phyloP scores from a whole-genome alignment of 2,329 filamentous ascomycete genomes.

The Pseudocercospora fuligena region DNA sequence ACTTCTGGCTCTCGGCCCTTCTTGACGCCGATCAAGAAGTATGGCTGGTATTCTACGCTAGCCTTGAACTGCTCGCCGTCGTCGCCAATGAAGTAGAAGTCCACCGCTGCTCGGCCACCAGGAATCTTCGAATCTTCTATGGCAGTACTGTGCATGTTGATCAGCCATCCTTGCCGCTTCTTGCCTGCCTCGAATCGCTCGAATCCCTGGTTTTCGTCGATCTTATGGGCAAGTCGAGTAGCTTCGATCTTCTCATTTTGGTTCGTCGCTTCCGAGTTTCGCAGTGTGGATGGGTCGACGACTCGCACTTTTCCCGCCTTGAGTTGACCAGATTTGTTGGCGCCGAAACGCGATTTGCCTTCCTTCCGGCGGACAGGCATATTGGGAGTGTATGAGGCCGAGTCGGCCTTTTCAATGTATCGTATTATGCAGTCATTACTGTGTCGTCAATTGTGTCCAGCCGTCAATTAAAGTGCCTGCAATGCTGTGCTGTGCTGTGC shows the following conservation, averaged over 20 bases:
- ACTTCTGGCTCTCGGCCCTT: conserved; percentile 88
- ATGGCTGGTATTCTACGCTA: conserved; percentile 93
- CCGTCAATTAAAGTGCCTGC: background rate
- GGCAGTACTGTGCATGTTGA: conserved; percentile 89
- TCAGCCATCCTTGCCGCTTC: conserved; percentile 87
- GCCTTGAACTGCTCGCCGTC: conserved; percentile 92
- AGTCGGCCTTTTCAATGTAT: background rate
- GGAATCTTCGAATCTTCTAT: conserved; percentile 82
- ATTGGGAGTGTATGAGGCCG: conserved; percentile 25
- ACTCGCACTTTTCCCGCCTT: conserved; percentile 55
- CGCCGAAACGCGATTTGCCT: conserved; percentile 47
- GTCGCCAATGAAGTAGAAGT: conserved; percentile 96
- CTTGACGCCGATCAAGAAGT: conserved; percentile 90
- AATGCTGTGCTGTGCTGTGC: background rate
- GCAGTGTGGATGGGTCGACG: conserved; percentile 74
- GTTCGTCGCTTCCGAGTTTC: conserved; percentile 82
- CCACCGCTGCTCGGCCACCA: conserved; percentile 84
- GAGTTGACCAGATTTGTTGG: conserved; percentile 37
- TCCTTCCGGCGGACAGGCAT: conserved; percentile 53
- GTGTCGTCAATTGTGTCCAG: background rate
- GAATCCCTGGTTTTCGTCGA: conserved; percentile 96
- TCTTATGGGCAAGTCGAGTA: conserved; percentile 78
- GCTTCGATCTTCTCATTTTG: conserved; percentile 92
- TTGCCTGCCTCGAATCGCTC: conserved; percentile 85
- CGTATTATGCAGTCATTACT: background rate